Evolutionary conservation across 805 yeast species (phyloP).

Genomic region (Yamadazyma kitorensis): DNA sequence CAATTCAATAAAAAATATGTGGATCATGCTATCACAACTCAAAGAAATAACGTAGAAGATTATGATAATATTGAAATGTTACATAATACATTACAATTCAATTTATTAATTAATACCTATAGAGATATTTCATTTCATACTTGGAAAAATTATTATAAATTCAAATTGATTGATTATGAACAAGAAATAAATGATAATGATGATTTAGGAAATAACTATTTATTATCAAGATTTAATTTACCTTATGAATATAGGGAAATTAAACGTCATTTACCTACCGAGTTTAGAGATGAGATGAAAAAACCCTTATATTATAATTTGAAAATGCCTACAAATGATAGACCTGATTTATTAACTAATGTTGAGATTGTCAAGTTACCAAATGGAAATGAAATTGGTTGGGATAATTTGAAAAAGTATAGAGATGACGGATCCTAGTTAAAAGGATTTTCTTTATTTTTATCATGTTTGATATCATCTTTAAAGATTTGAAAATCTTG

Average conservation of each 20-base stretch:
- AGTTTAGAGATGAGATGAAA: constrained; percentile 31
- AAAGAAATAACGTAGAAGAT: constrained; percentile 33
- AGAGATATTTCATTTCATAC: constrained; percentile 38
- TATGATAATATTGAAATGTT: constrained; percentile 40
- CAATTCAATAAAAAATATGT: constrained; percentile 28
- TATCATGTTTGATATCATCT: constrained; percentile 6
- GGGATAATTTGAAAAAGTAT: constrained; percentile 43
- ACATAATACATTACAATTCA: constrained; percentile 42
- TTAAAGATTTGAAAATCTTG: constrained; percentile 11
- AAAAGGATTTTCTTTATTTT: constrained; percentile 4
- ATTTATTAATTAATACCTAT: constrained; percentile 37
- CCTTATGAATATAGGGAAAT: constrained; percentile 36
- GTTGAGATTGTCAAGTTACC: constrained; percentile 42
- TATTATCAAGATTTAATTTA: constrained; percentile 25
- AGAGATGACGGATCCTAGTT: constrained; percentile 8
- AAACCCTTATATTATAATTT: constrained; percentile 34
- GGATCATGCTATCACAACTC: constrained; percentile 26
- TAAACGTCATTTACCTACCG: constrained; percentile 29
- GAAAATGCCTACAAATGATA: constrained; percentile 26
- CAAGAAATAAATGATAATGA: constrained; percentile 18
- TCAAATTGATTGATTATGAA: constrained; percentile 39
- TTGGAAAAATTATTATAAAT: constrained; percentile 38
- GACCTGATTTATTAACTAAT: constrained; percentile 34
- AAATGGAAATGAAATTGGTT: constrained; percentile 39
- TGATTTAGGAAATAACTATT: constrained; percentile 12